Percentiles rank a stretch among this genome's conserved stretches.
Conservation (phyloP, 2,329 filamentous ascomycete genomes). For the Fusarium sp. region DNA sequence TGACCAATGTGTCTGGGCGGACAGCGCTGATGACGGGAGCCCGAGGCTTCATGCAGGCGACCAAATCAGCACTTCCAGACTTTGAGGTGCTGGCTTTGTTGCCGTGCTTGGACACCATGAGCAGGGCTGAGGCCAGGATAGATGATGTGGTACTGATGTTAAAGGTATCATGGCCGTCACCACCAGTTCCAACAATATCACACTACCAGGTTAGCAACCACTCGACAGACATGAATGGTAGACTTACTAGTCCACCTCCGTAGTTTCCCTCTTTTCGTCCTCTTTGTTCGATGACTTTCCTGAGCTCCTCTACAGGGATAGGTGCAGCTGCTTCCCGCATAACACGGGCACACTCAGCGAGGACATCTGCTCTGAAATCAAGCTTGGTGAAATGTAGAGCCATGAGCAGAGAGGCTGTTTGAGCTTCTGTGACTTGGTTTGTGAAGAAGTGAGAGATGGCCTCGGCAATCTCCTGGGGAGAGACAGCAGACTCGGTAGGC, state of each 20-base stretch:
- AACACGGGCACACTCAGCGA: slow-evolving; percentile 82
- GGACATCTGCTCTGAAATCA: slow-evolving; percentile 85
- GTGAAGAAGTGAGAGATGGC: slow-evolving; percentile 93
- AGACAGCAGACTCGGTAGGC: slow-evolving; percentile 68
- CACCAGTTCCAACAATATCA: slow-evolving; percentile 97
- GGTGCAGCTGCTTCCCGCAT: slow-evolving; percentile 85
- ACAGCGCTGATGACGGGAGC: slow-evolving; percentile 81
- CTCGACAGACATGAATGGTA: neutral
- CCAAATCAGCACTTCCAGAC: slow-evolving; percentile 92
- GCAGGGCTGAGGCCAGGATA: slow-evolving; percentile 86
- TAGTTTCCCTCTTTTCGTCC: slow-evolving; percentile 78
- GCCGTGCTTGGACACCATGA: slow-evolving; percentile 93
- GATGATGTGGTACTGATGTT: slow-evolving; percentile 97
- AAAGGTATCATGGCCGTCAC: slow-evolving; percentile 97
- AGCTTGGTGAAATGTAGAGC: slow-evolving; percentile 90
- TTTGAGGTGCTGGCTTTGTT: slow-evolving; percentile 96
- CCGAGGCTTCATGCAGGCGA: slow-evolving; percentile 78
- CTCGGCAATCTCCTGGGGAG: slow-evolving; percentile 85
- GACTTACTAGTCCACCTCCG: slow-evolving; percentile 80
- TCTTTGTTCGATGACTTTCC: slow-evolving; percentile 68
- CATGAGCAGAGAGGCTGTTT: slow-evolving; percentile 87
- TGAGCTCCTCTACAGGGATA: slow-evolving; percentile 74
- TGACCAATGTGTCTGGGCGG: slow-evolving; percentile 74
- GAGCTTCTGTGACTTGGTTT: slow-evolving; percentile 86
- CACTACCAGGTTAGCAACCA: slow-evolving; percentile 58